Evolutionary conservation across 192 early-diverging fungal species (phyloP).

Genomic region (Backusella tuberculispora): DNA sequence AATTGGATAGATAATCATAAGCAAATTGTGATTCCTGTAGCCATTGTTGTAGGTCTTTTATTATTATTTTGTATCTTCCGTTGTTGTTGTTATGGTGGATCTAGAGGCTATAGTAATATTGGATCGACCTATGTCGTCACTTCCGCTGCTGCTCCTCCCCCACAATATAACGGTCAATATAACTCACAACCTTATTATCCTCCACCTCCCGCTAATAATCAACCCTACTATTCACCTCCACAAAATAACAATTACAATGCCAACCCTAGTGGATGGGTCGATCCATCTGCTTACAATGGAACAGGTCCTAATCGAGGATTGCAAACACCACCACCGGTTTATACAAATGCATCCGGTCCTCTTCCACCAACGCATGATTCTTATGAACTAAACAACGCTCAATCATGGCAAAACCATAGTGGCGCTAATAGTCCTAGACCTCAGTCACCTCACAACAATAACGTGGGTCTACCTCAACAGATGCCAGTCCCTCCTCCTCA

Average conservation of each 20-base stretch:
- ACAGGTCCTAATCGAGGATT: background rate
- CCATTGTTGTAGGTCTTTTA: constrained; percentile 40
- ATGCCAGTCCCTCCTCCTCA: constrained; percentile 1
- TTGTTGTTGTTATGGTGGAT: constrained; percentile 22
- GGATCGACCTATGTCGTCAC: background rate
- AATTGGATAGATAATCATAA: constrained; percentile 53
- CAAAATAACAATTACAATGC: background rate
- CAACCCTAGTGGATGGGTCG: constrained; percentile 20
- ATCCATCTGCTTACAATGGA: constrained; percentile 26
- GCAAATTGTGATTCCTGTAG: constrained; percentile 50
- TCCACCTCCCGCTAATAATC: background rate
- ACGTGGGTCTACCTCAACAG: background rate
- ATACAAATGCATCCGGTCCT: constrained; percentile 9
- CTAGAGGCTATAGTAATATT: constrained; percentile 4
- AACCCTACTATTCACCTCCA: constrained; percentile 1
- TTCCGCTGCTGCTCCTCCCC: background rate
- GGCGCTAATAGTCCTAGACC: background rate
- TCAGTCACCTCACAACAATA: background rate
- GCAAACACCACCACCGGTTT: constrained; percentile 25
- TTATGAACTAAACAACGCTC: constrained; percentile 15
- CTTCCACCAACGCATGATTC: background rate
- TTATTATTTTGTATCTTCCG: constrained; percentile 39
- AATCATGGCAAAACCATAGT: background rate
- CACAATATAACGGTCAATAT: background rate
- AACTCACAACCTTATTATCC: constrained; percentile 15